Percentiles rank a stretch among this genome's conserved stretches.
Conservation (phyloP, 1,284 basidiomycete genomes). For the Apiotrichum veenhuisii region DNA sequence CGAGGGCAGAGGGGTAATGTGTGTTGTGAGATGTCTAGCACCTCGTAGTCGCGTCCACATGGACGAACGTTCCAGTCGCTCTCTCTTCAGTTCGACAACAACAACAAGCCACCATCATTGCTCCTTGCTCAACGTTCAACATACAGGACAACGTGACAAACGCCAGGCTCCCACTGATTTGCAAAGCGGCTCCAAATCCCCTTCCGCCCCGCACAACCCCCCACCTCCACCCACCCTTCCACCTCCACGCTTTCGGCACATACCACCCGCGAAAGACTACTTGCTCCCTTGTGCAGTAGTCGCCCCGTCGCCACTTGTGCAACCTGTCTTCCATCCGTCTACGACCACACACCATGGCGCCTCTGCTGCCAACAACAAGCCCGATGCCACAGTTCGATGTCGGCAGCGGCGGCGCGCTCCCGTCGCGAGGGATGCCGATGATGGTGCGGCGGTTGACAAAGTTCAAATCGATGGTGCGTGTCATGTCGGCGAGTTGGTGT, state of each 20-base stretch:
- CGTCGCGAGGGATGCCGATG: conserved; percentile 56
- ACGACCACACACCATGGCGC: conserved; percentile 21
- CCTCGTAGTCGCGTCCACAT: no score
- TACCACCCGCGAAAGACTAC: background rate
- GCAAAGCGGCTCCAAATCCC: no score
- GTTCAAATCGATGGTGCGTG: conserved; percentile 76
- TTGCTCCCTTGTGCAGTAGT: background rate
- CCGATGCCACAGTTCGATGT: conserved; percentile 9
- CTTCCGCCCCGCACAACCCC: background rate
- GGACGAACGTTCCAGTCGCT: no score
- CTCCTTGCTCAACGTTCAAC: no score
- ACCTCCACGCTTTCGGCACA: background rate
- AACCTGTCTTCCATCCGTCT: conserved; percentile 28
- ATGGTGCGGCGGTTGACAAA: conserved; percentile 72
- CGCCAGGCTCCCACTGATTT: no score
- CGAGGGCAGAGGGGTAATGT: no score
- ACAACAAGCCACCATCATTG: no score
- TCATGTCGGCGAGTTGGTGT: background rate
- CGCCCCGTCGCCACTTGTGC: background rate
- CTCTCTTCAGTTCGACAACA: no score
- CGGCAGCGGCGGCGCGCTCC: conserved; percentile 1
- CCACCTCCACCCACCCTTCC: background rate
- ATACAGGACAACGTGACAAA: no score
- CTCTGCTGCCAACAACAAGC: conserved; percentile 14
- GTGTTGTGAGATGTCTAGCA: no score